Conservation (phyloP, 352 stramenopile species). For the Phytophthora kernoviae region DNA sequence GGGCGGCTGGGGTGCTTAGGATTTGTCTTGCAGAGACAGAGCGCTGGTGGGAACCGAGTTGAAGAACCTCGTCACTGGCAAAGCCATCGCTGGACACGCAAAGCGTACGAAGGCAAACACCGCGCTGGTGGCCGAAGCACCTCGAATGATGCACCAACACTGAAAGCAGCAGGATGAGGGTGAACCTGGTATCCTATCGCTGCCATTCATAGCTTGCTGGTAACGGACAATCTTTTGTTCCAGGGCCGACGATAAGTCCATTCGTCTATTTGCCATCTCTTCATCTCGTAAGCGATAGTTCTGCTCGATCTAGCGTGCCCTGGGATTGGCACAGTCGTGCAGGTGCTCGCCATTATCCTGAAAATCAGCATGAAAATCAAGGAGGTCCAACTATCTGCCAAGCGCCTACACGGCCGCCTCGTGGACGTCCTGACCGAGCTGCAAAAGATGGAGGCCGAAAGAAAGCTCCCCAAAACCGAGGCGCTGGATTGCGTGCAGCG, state of each 20-base stretch:
- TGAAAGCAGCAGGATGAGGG: no score
- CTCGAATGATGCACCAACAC: no score
- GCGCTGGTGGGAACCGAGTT: background rate
- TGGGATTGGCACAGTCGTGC: slow-evolving; percentile 2
- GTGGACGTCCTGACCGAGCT: slow-evolving; percentile 4
- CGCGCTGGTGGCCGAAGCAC: no score
- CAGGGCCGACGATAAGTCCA: no score
- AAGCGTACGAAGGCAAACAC: no score
- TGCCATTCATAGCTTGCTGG: no score
- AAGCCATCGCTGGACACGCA: no score
- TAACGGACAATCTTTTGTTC: background rate
- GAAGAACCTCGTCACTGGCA: no score
- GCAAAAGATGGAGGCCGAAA: slow-evolving; percentile 6
- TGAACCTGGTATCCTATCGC: no score
- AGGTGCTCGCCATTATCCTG: slow-evolving; percentile 6
- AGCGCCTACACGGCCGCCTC: slow-evolving; percentile 12
- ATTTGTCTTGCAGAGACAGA: slow-evolving; percentile 2
- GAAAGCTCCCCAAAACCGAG: background rate
- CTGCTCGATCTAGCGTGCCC: slow-evolving; percentile 12
- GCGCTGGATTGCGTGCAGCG: slow-evolving; percentile 9
- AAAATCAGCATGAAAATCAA: slow-evolving; percentile 18
- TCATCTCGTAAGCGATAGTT: background rate
- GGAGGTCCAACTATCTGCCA: slow-evolving; percentile 14
- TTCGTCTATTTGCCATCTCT: no score
- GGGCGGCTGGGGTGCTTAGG: background rate